Base-by-base conservation (phyloP, 1,284 basidiomycete genomes). In the Singerocomus inundabilis region DNA sequence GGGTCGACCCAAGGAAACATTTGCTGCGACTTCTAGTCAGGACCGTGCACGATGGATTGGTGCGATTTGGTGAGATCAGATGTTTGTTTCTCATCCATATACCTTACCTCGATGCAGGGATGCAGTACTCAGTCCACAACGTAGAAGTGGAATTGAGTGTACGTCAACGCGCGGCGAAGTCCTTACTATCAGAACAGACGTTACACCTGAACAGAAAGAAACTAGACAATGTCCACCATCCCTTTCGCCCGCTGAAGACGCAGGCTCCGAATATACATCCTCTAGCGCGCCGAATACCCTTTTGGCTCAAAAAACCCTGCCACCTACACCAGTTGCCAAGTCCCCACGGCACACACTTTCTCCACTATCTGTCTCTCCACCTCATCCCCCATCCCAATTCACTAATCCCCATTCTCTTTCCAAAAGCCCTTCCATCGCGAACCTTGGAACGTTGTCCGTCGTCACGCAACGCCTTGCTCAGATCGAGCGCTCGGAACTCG, bases 41-140 rank as follows among this genome's bases (percentile, higher is more conserved):
- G 82, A 85, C 48, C 71, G 86, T 45, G 84, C 84, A 6, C 73
- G 73, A 16, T 89, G 86, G 86, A 76, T 89, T 46, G 83, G 79
- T 57, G 76, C 79, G 5, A 80, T 88, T 45, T 89, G 86, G 86
- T 85, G 63, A 56, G 73, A 26, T 53, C 11, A 32, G 41, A 38
- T 12, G 32, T 10, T 9, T 15, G 18, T 35, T 26, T 6, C 9
- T 18, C 24, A n/a, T 42, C 29, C 33, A 5, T 5, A 16, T 38
- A 33, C 26, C 50, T 56, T 16, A 57, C 46, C 24, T 45, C 32
- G 38, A 39, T 41, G 41, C 54, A 87, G 85, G 85, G 82, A 88
- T 59, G 71, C 72, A 3, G 73, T 87, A 24, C 67, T 87, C 26
- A 68, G 71, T 5, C 66, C 67, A 18, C 76, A 70, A 60, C 67